Evolutionary conservation across 1,139 yeast species (phyloP).

Genomic region (Taphrina communis): DNA sequence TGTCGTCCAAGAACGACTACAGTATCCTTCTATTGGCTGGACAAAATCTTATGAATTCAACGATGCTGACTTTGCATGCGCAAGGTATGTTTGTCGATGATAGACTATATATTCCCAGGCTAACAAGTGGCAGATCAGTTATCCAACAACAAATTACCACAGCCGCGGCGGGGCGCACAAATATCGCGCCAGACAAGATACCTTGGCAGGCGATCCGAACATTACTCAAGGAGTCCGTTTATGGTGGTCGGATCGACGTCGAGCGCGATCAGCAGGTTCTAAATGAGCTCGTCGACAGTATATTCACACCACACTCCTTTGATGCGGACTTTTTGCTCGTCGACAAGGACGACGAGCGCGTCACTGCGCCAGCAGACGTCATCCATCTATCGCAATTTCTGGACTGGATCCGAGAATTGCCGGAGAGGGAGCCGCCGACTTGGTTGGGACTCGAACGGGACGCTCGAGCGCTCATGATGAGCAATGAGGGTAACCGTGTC

Average conservation of each 20-base stretch:
- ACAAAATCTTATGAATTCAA: constrained; percentile 67
- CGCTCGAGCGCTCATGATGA: constrained; percentile 53
- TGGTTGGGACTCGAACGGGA: constrained; percentile 67
- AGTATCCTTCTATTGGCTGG: constrained; percentile 71
- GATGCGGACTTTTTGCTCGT: constrained; percentile 54
- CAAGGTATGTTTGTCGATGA: constrained; percentile 46
- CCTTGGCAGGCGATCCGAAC: constrained; percentile 65
- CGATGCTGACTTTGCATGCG: constrained; percentile 72
- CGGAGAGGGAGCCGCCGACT: constrained; percentile 63
- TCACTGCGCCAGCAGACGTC: constrained; percentile 60
- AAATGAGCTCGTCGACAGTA: constrained; percentile 49
- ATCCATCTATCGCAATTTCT: constrained; percentile 53
- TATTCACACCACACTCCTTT: constrained; percentile 54
- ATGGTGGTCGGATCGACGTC: constrained; percentile 75
- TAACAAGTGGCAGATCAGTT: constrained; percentile 49
- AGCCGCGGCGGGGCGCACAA: constrained; percentile 49
- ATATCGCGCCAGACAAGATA: constrained; percentile 58
- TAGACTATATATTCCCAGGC: neutral
- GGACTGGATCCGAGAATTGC: constrained; percentile 63
- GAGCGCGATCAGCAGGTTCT: constrained; percentile 55
- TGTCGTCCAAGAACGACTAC: constrained; percentile 62
- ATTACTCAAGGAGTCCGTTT: constrained; percentile 63
- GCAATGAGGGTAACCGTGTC: constrained; percentile 46
- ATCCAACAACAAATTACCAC: constrained; percentile 55
- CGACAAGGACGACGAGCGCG: constrained; percentile 46